These are phyloP conservation scores for Wickerhamiella bombiphila DNA, from an alignment of 805 yeast genomes.

Conservation along the genomic window DNA sequence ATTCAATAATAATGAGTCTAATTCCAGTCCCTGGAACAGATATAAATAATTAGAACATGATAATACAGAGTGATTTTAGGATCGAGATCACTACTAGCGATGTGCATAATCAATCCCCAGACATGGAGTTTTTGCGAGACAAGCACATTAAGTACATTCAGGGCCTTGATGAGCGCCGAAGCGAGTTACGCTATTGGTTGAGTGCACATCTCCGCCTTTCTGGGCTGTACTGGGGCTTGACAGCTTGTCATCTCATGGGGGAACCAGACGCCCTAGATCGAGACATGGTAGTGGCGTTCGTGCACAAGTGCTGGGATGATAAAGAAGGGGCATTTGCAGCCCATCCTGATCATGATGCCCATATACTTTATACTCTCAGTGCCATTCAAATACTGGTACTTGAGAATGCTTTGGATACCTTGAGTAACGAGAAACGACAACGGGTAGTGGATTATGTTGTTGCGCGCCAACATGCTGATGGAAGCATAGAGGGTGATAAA, in stretches of 20 bases:
- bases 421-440: constrained; percentile 20
- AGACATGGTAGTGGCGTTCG: constrained; percentile 51
- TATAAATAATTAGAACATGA: too few relatives aligned
- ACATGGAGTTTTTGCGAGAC: constrained; percentile 21
- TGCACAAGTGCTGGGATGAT: constrained; percentile 44
- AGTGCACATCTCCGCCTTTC: constrained; percentile 77
- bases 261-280: constrained; percentile 43
- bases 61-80: too few relatives aligned
- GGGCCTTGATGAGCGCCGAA: constrained; percentile 37
- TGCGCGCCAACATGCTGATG: constrained; percentile 39
- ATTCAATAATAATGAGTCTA: too few relatives aligned
- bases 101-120: background rate
- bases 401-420: constrained; percentile 40
- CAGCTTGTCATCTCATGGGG: constrained; percentile 51
- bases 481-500: constrained; percentile 77
- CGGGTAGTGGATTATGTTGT: constrained; percentile 24
- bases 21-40: too few relatives aligned
- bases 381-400: constrained; percentile 69
- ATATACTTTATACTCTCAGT: constrained; percentile 67
- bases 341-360: constrained; percentile 80
- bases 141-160: constrained; percentile 47
- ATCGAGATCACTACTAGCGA: background rate
- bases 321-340: constrained; percentile 64
- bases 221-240: constrained; percentile 92
- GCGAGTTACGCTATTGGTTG: constrained; percentile 68